Conservation (phyloP, 257 asterid species). For the Nicotiana knightiana region DNA sequence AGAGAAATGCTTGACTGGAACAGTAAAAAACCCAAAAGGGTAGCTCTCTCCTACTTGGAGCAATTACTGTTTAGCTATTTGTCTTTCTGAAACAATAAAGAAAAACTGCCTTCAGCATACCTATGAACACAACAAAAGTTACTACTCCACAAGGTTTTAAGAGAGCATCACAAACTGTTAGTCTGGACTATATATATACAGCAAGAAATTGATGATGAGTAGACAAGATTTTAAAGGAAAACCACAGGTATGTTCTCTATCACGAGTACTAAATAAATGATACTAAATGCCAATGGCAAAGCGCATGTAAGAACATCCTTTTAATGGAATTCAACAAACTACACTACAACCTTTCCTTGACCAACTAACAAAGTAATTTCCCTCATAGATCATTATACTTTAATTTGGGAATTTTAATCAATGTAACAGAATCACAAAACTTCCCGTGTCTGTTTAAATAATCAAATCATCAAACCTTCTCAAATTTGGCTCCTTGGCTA, state of each 20-base stretch:
- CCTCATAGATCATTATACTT: neutral
- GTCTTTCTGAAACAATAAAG: neutral
- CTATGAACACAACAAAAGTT: neutral
- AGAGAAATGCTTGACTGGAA: neutral
- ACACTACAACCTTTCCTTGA: neutral
- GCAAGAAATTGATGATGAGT: neutral
- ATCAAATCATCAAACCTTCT: neutral
- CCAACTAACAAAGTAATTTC: neutral
- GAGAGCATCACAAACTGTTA: neutral
- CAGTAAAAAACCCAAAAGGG: neutral
- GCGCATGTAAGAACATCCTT: neutral
- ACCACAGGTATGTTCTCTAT: neutral
- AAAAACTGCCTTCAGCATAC: neutral
- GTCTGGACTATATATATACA: neutral
- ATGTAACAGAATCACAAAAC: neutral
- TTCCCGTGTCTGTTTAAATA: neutral
- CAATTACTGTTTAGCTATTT: neutral
- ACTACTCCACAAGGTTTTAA: neutral
- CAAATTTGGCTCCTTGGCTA: neutral
- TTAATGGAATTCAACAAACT: neutral
- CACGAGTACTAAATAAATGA: neutral
- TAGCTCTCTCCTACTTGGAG: neutral
- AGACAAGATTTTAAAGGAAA: neutral
- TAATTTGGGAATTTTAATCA: neutral
- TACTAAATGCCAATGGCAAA: neutral